Evolutionary conservation across 1,139 yeast genomes (phyloP), one percentile per base, ranked within the genome.

Genomic region (Saccharomycopsis crataegensis): DNA sequence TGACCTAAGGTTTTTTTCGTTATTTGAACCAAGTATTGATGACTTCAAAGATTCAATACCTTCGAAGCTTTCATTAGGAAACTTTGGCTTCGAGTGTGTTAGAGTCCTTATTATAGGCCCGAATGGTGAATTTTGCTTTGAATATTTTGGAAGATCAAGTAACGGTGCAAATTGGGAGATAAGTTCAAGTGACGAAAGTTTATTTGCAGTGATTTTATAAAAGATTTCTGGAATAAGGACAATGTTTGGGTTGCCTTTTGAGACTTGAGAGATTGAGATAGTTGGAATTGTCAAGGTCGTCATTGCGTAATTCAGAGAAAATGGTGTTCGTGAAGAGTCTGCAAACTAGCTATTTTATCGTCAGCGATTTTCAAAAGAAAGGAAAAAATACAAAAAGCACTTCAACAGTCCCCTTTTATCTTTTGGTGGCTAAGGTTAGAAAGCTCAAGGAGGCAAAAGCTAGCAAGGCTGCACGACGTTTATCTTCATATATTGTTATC

Each of bases 201-300:
- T 46, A 3, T 16, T 34, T 8, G 50, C 48, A 14, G 40, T 33
- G 46, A 53, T 41, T 37, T 46, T 53, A 43, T 53, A 53, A 11
- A 46, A 6, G 7, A 50, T 46, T 40, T 51, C 56, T 14, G 56
- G 56, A 6, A 53, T 5, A 11, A 53, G 41, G 8, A 53, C 53
- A 14, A 53, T 38, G 37, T 38, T 32, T n/a, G 49, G 43, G 33
- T 44, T 42, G 16, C 8, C 16, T 32, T 40, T n/a, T 7, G 48
- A 42, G 31, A 43, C 16, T n/a, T 36, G 37, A 32, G n/a, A 11
- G 34, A 36, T 6, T 38, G 11, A 11, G 36, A 50, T 33, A 8
- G 48, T 44, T 8, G 52, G 52, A 22, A 50, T 6, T n/a, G 14
- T 17, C 14, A 28, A 8, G 28, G 17, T 36, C n/a, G 40, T 3